A percentile compares a stretch with the other conserved stretches of the same genome.
Evolutionary conservation across 1,139 yeast species (phyloP).

Genomic region (Ashbya aceris): DNA sequence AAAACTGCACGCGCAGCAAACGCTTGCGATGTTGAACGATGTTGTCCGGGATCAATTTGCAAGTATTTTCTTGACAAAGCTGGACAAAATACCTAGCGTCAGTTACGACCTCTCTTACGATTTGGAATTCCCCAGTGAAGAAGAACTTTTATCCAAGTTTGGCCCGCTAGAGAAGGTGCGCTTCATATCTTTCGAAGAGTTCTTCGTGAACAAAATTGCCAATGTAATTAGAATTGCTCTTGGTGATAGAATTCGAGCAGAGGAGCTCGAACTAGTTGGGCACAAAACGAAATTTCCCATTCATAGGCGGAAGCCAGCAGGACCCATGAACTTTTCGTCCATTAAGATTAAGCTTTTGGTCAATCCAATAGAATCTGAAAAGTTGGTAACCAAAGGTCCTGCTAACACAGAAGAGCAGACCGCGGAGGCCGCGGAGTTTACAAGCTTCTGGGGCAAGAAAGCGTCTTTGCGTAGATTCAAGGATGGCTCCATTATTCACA

Average conservation of each 20-base stretch:
- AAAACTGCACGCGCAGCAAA: constrained; percentile 56
- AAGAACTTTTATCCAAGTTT: constrained; percentile 32
- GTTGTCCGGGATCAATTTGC: constrained; percentile 79
- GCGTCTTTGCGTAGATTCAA: constrained; percentile 83
- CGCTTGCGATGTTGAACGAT: constrained; percentile 63
- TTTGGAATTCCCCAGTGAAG: constrained; percentile 35
- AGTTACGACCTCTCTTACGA: constrained; percentile 58
- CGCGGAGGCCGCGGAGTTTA: constrained; percentile 54
- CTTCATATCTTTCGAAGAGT: constrained; percentile 61
- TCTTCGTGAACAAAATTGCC: constrained; percentile 50
- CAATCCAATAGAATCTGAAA: constrained; percentile 70
- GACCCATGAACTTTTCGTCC: constrained; percentile 23
- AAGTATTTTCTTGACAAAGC: constrained; percentile 63
- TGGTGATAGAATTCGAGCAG: constrained; percentile 50
- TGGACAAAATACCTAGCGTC: constrained; percentile 43
- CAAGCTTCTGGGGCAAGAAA: constrained; percentile 81
- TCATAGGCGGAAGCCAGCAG: constrained; percentile 42
- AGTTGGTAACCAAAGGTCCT: constrained; percentile 81
- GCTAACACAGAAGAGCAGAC: constrained; percentile 41
- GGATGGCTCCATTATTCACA: constrained; percentile 81
- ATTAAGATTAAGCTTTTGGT: constrained; percentile 55
- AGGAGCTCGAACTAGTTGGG: constrained; percentile 27
- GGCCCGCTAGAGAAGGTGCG: constrained; percentile 69
- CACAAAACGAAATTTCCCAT: constrained; percentile 33
- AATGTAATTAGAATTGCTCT: constrained; percentile 54